Percentiles rank a stretch among this genome's conserved stretches.
These are phyloP conservation scores for Raphidocelis subcapitata DNA, from an alignment of 139 green algal species.

Conservation along the genomic window DNA sequence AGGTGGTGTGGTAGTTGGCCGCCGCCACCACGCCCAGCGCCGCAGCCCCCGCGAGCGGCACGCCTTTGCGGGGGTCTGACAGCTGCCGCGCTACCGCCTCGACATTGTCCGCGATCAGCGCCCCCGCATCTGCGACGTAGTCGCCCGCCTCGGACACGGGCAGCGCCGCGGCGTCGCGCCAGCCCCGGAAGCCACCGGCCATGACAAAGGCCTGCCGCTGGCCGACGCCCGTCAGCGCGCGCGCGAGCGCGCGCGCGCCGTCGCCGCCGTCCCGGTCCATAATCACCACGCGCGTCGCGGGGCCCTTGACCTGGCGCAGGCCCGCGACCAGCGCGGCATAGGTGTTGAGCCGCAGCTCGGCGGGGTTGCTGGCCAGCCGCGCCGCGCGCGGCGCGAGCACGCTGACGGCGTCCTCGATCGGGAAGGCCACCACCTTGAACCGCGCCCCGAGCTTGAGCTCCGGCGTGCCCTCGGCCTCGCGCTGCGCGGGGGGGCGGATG, in stretches of 20 bases:
- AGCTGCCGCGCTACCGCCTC: constrained; percentile 30
- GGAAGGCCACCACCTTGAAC: constrained; percentile 44
- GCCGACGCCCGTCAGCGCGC: constrained; percentile 17
- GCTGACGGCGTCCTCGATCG: background rate
- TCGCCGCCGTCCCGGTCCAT: constrained; percentile 27
- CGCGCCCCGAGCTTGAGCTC: constrained; percentile 50
- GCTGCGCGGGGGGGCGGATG: constrained; percentile 43
- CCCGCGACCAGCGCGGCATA: constrained; percentile 39
- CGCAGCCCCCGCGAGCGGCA: constrained; percentile 6
- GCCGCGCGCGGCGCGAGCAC: constrained; percentile 27
- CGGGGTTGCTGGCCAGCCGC: constrained; percentile 23
- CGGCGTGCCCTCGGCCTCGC: constrained; percentile 40
- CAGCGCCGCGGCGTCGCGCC: constrained; percentile 30
- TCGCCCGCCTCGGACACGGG: constrained; percentile 18
- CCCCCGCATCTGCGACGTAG: constrained; percentile 17
- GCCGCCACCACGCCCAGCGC: constrained; percentile 9
- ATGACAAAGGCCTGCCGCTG: constrained; percentile 25
- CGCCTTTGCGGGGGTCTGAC: background rate
- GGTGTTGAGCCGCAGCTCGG: constrained; percentile 35
- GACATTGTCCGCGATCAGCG: constrained; percentile 37
- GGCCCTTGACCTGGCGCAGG: constrained; percentile 19
- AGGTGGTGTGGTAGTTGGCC: constrained; percentile 43
- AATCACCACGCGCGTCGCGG: constrained; percentile 27
- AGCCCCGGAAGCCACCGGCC: constrained; percentile 45
- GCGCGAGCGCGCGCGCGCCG: constrained; percentile 17